Conservation (phyloP, 2,329 filamentous ascomycete genomes). For the Aschersonia sp. region DNA sequence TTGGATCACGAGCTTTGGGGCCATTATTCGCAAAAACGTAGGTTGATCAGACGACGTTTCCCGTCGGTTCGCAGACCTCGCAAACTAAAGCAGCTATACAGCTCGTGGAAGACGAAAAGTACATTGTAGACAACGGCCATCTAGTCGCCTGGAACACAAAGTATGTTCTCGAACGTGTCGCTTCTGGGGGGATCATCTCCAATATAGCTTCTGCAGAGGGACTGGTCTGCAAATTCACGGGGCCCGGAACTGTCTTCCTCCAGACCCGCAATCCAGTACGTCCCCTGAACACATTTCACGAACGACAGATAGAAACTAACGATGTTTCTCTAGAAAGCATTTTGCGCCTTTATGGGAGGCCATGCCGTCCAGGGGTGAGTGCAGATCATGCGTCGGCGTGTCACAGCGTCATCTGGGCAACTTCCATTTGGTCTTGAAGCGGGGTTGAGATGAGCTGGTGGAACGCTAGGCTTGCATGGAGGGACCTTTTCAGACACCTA, state of each 20-base stretch:
- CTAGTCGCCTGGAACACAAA: slow-evolving; percentile 95
- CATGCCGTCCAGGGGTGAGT: slow-evolving; percentile 22
- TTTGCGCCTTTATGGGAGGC: slow-evolving; percentile 35
- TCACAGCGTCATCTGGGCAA: too few relatives aligned
- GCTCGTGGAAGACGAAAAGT: slow-evolving; percentile 60
- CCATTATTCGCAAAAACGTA: slow-evolving; percentile 88
- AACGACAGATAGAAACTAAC: not conserved
- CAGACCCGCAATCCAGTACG: slow-evolving; percentile 77
- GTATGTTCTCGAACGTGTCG: slow-evolving; percentile 79
- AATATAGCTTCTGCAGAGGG: slow-evolving; percentile 71
- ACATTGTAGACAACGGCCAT: slow-evolving; percentile 87
- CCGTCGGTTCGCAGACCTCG: too few relatives aligned
- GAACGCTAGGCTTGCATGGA: too few relatives aligned
- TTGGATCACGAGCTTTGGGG: slow-evolving; percentile 88
- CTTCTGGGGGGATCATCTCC: slow-evolving; percentile 89
- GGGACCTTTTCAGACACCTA: too few relatives aligned
- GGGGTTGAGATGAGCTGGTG: too few relatives aligned
- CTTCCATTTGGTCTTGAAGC: too few relatives aligned
- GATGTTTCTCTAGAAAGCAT: slow-evolving; percentile 26
- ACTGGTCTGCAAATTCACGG: slow-evolving; percentile 86
- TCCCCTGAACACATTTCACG: slow-evolving; percentile 9
- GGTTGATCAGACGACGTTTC: too few relatives aligned
- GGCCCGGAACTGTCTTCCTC: slow-evolving; percentile 80
- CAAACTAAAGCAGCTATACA: slow-evolving; percentile 13
- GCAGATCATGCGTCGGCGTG: too few relatives aligned